Conservation (phyloP, 164 flowering plant species). For the Pachysandra terminalis region DNA sequence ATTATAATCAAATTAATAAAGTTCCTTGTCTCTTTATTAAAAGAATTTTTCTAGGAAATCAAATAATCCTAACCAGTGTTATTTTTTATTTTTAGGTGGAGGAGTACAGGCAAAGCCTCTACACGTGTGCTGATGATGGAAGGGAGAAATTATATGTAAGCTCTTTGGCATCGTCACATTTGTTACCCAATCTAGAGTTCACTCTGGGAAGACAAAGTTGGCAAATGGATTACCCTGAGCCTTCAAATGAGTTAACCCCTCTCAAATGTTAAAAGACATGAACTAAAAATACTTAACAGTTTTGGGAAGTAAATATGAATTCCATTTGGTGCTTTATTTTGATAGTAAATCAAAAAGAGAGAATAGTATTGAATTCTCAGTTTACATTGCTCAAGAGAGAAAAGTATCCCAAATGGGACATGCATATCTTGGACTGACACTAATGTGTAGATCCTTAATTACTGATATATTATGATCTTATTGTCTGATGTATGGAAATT, state of each 20-base stretch:
- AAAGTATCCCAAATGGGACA: too few relatives aligned
- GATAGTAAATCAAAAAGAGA: not conserved
- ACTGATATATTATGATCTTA: too few relatives aligned
- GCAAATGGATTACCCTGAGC: slow-evolving; percentile 41
- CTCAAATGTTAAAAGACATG: slow-evolving; percentile 48
- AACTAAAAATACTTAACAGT: not conserved
- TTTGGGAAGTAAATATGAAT: not conserved
- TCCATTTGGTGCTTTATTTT: not conserved
- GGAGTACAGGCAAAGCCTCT: slow-evolving; percentile 15
- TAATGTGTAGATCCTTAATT: too few relatives aligned
- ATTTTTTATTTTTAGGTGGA: too few relatives aligned
- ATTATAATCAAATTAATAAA: too few relatives aligned
- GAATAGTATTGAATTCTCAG: too few relatives aligned
- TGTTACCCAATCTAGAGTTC: slow-evolving; percentile 61
- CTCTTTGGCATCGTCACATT: slow-evolving; percentile 35
- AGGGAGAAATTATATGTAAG: slow-evolving; percentile 24
- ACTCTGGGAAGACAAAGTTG: slow-evolving; percentile 77
- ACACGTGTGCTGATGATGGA: slow-evolving; percentile 13
- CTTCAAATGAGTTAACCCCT: slow-evolving; percentile 42
- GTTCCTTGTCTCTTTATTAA: too few relatives aligned
- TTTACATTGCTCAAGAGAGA: too few relatives aligned
- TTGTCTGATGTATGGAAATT: too few relatives aligned
- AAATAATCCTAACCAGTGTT: too few relatives aligned
- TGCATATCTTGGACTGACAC: too few relatives aligned
- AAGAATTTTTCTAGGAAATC: too few relatives aligned